Conservation (phyloP, 2,329 filamentous ascomycete genomes). For the Colletotrichum magnum region DNA sequence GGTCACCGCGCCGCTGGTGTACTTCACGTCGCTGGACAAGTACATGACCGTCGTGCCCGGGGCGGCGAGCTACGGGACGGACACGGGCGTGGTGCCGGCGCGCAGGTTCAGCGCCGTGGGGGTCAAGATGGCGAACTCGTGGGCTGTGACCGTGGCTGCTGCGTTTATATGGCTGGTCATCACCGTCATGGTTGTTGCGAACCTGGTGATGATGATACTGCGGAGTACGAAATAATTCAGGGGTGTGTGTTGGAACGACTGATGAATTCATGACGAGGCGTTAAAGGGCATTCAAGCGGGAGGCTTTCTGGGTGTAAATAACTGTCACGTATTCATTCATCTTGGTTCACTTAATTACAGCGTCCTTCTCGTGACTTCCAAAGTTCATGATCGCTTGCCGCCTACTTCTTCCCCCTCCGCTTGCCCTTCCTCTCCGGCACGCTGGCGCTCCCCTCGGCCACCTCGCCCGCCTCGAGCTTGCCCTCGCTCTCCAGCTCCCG, state of each 20-base stretch:
- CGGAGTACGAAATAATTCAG: neutral
- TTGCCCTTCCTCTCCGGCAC: conserved; percentile 73
- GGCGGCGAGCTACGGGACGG: conserved; percentile 29
- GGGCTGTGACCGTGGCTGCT: conserved; percentile 70
- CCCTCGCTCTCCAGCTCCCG: conserved; percentile 76
- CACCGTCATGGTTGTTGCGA: conserved; percentile 82
- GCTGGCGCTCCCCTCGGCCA: conserved; percentile 80
- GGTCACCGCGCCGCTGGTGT: conserved; percentile 84
- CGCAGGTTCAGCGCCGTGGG: conserved; percentile 42
- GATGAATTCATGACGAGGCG: neutral
- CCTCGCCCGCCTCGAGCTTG: conserved; percentile 74
- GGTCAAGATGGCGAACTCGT: conserved; percentile 81
- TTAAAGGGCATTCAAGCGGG: neutral
- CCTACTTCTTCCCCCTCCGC: conserved; percentile 63
- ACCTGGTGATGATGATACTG: conserved; percentile 74
- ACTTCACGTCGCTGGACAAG: conserved; percentile 83
- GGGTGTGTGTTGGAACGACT: neutral
- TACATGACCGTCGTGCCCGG: conserved; percentile 72
- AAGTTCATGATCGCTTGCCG: neutral
- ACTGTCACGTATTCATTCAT: too few relatives aligned
- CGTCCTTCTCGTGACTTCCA: neutral
- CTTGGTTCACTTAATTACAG: neutral
- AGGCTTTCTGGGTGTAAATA: neutral
- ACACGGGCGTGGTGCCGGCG: conserved; percentile 41
- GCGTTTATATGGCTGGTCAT: conserved; percentile 80